These are phyloP conservation scores for Pilobolus umbonatus DNA, from an alignment of 192 early-diverging fungal species.

Conservation along the genomic window DNA sequence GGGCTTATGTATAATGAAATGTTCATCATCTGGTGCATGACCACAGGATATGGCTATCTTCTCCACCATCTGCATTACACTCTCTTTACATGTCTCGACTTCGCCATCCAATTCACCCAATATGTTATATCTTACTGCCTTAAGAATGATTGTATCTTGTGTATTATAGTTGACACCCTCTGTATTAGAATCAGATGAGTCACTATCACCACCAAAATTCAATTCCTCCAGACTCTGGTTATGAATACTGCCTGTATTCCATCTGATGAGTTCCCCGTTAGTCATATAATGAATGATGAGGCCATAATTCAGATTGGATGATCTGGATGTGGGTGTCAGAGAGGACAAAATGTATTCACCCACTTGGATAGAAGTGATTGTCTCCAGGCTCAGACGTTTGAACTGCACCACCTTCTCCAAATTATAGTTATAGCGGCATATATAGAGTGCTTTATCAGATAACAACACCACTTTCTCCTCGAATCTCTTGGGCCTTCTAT, in stretches of 20 bases:
- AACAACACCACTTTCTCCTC: slow-evolving; percentile 65
- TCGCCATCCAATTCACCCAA: slow-evolving; percentile 32
- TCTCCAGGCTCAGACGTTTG: slow-evolving; percentile 51
- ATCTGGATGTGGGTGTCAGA: slow-evolving; percentile 26
- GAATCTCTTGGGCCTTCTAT: slow-evolving; percentile 28
- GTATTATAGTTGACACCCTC: background rate
- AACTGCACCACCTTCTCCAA: slow-evolving; percentile 66
- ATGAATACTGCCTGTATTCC: slow-evolving; percentile 47
- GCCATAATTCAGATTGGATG: slow-evolving; percentile 47
- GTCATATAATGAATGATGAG: slow-evolving; percentile 41
- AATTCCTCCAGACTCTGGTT: slow-evolving; percentile 34
- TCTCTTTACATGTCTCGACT: slow-evolving; percentile 25
- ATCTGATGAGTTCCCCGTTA: slow-evolving; percentile 41
- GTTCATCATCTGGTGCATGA: slow-evolving; percentile 7
- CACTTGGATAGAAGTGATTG: slow-evolving; percentile 51
- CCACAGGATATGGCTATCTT: slow-evolving; percentile 28
- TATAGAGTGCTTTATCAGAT: slow-evolving; percentile 58
- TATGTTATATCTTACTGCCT: slow-evolving; percentile 38
- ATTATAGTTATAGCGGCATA: slow-evolving; percentile 66
- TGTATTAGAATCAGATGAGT: background rate
- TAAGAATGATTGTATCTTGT: slow-evolving; percentile 24
- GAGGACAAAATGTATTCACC: slow-evolving; percentile 47
- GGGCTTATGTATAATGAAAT: slow-evolving; percentile 29
- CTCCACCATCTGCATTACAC: slow-evolving; percentile 32
- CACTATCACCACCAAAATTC: slow-evolving; percentile 15